These are phyloP conservation scores for Globisporangium ultimum DNA, from an alignment of 352 stramenopile genomes.

Conservation along the genomic window DNA sequence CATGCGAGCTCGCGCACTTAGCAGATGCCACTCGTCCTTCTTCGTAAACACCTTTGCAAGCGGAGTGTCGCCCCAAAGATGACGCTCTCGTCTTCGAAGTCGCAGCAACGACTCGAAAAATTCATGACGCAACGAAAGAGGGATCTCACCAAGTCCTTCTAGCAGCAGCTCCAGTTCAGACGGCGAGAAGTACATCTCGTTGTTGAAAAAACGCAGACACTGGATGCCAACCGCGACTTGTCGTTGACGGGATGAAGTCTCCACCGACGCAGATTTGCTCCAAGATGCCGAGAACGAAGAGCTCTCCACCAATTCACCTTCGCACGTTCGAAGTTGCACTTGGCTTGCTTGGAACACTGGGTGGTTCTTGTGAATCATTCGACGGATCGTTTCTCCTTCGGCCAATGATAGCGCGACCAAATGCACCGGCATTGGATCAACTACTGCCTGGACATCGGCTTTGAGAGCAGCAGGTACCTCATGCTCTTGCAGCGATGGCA, in stretches of 20 bases:
- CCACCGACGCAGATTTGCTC: conserved; percentile 12
- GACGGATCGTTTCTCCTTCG: conserved; percentile 96
- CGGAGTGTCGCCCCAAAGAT: conserved; percentile 92
- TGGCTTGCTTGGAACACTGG: conserved; percentile 65
- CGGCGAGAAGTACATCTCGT: conserved; percentile 97
- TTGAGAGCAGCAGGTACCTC: conserved; percentile 32
- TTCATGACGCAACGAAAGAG: conserved; percentile 69
- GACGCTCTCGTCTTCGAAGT: conserved; percentile 93
- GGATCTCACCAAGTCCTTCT: conserved; percentile 48
- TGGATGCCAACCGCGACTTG: conserved; percentile 55
- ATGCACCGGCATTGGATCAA: conserved; percentile 62
- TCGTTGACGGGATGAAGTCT: conserved; percentile 16
- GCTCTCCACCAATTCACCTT: conserved; percentile 79
- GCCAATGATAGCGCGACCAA: conserved; percentile 95
- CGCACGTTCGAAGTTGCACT: conserved; percentile 72
- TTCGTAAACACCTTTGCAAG: conserved; percentile 97
- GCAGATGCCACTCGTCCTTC: conserved; percentile 95
- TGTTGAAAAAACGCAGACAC: conserved; percentile 98
- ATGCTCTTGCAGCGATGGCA: conserved; percentile 17
- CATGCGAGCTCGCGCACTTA: conserved; percentile 72
- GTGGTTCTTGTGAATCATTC: conserved; percentile 93
- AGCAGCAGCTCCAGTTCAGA: conserved; percentile 92
- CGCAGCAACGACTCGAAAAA: conserved; percentile 86
- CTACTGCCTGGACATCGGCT: conserved; percentile 31
- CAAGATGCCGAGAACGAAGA: conserved; percentile 70